These are phyloP conservation scores for Oryza coarctata DNA, from an alignment of 176 grass and related monocot species.

Conservation along the genomic window DNA sequence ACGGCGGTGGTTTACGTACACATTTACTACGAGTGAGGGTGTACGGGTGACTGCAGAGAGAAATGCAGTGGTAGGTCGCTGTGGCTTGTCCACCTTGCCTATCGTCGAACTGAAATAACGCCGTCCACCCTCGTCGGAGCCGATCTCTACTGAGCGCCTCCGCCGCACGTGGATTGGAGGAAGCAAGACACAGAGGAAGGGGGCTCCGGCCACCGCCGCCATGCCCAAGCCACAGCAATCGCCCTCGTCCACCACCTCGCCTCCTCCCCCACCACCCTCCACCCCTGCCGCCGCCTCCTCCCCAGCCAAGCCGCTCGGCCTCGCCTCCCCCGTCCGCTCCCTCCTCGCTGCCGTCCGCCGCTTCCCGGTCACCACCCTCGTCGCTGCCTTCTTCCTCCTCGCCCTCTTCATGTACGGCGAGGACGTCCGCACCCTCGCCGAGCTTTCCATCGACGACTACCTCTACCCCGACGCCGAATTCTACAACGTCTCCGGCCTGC, in stretches of 20 bases:
- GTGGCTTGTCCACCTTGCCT: too few relatives aligned
- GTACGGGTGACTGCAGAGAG: too few relatives aligned
- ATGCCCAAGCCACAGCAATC: conserved; percentile 4
- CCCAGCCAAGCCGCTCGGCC: not conserved
- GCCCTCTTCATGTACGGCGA: conserved; percentile 69
- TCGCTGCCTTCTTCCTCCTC: conserved; percentile 51
- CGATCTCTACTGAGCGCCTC: too few relatives aligned
- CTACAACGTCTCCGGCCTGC: conserved; percentile 23
- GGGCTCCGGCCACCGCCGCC: conserved; percentile 6
- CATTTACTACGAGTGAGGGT: too few relatives aligned
- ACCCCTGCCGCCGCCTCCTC: not conserved
- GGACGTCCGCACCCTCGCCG: conserved; percentile 60
- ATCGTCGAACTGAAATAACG: too few relatives aligned
- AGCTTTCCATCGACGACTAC: conserved; percentile 72
- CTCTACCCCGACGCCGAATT: conserved; percentile 44
- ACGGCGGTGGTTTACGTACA: too few relatives aligned
- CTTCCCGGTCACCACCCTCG: conserved; percentile 48
- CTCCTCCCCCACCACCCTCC: not conserved
- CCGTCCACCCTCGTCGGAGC: too few relatives aligned
- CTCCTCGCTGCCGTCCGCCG: conserved; percentile 37
- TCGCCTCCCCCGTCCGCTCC: conserved; percentile 18
- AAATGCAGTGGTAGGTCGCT: too few relatives aligned
- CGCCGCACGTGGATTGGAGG: too few relatives aligned
- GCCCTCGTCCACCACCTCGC: not conserved
- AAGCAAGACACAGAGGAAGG: too few relatives aligned